Evolutionary conservation across 2,329 filamentous ascomycete genomes (phyloP), one percentile per base, ranked within the genome.

Genomic region (Alternaria arborescens): DNA sequence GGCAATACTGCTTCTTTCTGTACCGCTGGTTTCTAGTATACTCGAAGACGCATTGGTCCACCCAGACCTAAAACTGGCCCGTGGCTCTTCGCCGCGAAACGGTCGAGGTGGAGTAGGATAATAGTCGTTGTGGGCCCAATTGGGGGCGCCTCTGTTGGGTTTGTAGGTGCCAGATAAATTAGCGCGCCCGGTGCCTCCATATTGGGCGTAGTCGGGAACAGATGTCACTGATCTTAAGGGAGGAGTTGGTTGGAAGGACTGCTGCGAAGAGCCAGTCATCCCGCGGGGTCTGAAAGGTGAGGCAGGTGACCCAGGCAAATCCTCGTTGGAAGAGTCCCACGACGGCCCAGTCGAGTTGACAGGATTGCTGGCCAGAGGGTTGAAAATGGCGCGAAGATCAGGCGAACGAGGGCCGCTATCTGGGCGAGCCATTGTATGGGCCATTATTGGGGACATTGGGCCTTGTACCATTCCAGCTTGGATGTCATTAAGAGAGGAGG

Each of bases 1-100:
- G 65, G 90, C 77, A 51, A 95, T 84, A 73, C 93, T 97, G 77
- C 92, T 96, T 62, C 92, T 86, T 73, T 94, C 92, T 1, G 92
- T 96, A n/a, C 86, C 85, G 64, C 85, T 86, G 7, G 82, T 73
- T 43, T 86, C 85, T 52, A 86, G 79, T 41, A 83, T 78, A 71
- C 86, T 89, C 16, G 87, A 89, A 55, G 83, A 83, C 4, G 82
- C 76, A 61, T 78, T 86, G 4, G 88, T 90, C 74, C 87, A 79
- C 26, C 82, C 85, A 4, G 88, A 90, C 55, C 87, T 83, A 65
- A 86, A 83, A 64, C 87, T 89, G 14, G 85, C 83, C 24, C 88
- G 82, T 24, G 84, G 75, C 61, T 84, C 82, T 41, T 79, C 77
- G 11, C 62, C 60, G 30, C 72, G 71, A 34, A 74, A 78, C n/a